Base-by-base conservation (phyloP, 225 moss, liverwort and hornwort species). In the Anthoceros angustus region DNA sequence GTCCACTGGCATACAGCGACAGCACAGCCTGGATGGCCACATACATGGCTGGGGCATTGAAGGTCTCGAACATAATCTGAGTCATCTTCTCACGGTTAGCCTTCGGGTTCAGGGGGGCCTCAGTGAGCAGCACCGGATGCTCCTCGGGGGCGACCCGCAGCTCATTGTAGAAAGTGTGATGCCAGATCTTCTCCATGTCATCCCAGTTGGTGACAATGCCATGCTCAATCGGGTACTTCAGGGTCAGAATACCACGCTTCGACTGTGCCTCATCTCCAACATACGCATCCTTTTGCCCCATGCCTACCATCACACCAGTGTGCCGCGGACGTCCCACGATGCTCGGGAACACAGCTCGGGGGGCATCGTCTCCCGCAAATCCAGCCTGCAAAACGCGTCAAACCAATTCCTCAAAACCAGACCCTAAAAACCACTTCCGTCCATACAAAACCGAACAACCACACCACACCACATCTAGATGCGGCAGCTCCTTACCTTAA, bases 321-420 rank as follows among this genome's bases (percentile, higher is more conserved):
- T 84, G 84, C 39, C 84, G 77, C 62, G 84, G 95, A 25, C 85
- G 84, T 15, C 93, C 93, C 2, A 93, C 93, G 16, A 93, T 93
- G 11, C 93, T 93, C 6, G 93, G 93, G n/a, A 93, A 93, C 0
- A 93, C 93, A 10, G 93, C 89, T 11, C 89, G 84, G 25, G 93
- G 93, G 8, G 93, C 93, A 68, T 89, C 93, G 39, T 93, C 93
- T 49, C 93, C 93, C 26, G 93, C 93, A 63, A 93, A 89, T 61
- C 93, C 93, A 63, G 93, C 93, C 93, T 93, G 78, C 8, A 23
- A 0, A 25, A 68, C 7, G 9, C 12, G 18, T 24, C 41, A 40
- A 21, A 66, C 41, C 18, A 21, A 40, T 24, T 1, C 10, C 7
- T 40, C 7, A 9, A 40, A n/a, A 65, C 39, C 39, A 40, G 16